Conservation (phyloP, 1,284 basidiomycete species). For the Puccinia sorghi region DNA sequence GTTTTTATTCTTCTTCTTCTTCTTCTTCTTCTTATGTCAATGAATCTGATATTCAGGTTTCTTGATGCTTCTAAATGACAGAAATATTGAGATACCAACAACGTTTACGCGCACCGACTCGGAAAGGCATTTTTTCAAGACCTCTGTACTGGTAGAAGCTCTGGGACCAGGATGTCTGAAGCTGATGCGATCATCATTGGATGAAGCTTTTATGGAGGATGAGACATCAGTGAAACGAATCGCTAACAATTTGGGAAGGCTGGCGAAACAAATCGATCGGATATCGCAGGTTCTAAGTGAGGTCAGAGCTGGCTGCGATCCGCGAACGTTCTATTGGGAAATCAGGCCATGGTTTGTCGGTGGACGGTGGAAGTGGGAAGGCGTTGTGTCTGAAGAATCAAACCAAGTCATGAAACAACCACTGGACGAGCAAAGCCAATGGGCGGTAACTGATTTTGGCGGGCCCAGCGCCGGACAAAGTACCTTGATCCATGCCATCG, state of each 20-base stretch:
- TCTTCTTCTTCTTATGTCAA: constrained; percentile 51
- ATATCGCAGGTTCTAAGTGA: constrained; percentile 67
- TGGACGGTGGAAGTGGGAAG: constrained; percentile 79
- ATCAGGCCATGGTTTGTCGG: constrained; percentile 93
- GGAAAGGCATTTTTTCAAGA: constrained; percentile 85
- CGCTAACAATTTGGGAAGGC: constrained; percentile 68
- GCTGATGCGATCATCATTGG: constrained; percentile 83
- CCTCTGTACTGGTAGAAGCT: constrained; percentile 85
- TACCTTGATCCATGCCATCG: constrained; percentile 81
- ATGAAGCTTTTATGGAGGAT: constrained; percentile 88
- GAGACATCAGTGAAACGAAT: constrained; percentile 72
- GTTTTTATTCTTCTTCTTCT: background rate
- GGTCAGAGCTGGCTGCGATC: constrained; percentile 74
- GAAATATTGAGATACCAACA: constrained; percentile 68
- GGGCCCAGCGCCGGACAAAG: constrained; percentile 91
- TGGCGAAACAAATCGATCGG: constrained; percentile 70
- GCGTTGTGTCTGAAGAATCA: constrained; percentile 62
- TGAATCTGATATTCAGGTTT: too few relatives aligned
- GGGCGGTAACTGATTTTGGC: constrained; percentile 65
- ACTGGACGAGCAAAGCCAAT: background rate
- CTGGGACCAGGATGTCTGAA: constrained; percentile 80
- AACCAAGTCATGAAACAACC: constrained; percentile 60
- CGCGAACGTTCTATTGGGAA: constrained; percentile 76
- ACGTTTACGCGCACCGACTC: constrained; percentile 79
- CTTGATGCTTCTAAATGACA: constrained; percentile 52